Conservation (phyloP, 495 filamentous ascomycete species). For the Xylaria cubensis region DNA sequence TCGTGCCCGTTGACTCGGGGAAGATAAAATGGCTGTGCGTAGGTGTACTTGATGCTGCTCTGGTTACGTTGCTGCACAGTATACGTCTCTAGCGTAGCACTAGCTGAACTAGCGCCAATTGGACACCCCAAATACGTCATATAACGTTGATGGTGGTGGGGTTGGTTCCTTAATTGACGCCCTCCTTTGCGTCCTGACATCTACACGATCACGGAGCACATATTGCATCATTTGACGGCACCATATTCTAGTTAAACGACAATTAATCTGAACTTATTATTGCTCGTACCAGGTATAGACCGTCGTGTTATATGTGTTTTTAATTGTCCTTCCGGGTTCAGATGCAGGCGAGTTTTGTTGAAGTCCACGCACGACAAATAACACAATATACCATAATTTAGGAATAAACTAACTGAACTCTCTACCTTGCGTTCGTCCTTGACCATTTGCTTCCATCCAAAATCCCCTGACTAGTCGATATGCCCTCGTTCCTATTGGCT, state of each 20-base stretch:
- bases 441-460: background rate
- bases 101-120: background rate
- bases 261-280: background rate
- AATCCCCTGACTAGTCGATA: background rate
- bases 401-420: background rate
- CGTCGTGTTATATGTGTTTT: background rate
- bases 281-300: background rate
- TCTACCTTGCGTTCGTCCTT: background rate
- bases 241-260: background rate
- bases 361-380: background rate
- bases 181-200: conserved; percentile 3
- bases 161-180: background rate
- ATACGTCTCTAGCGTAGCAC: background rate
- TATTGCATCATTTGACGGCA: conserved; percentile 15
- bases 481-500: background rate
- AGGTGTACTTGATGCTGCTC: background rate
- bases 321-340: background rate
- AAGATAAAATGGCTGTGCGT: too few relatives aligned
- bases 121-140: conserved; percentile 11
- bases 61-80: conserved; percentile 12
- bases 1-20: background rate
- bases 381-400: background rate
- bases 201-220: background rate
- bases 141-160: background rate
- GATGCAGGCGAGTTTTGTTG: background rate